These are phyloP conservation scores for Colletotrichum abscissum DNA, from an alignment of 2,329 filamentous ascomycete genomes.

Conservation along the genomic window DNA sequence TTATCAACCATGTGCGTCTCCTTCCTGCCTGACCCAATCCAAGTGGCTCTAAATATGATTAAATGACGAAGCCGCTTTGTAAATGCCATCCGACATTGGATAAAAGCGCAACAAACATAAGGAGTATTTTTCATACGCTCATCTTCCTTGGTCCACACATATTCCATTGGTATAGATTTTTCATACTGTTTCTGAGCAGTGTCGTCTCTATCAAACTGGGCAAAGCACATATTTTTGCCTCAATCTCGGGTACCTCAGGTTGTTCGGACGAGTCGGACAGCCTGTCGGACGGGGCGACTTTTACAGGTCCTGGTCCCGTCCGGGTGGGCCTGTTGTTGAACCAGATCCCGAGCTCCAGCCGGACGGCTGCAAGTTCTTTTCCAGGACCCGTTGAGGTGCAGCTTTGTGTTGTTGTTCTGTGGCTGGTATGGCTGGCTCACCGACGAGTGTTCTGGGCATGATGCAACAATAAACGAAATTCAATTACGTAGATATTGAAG, in stretches of 20 bases:
- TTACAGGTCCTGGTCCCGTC: conserved; percentile 31
- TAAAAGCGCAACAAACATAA: not conserved
- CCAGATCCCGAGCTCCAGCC: conserved; percentile 33
- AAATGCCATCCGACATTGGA: not conserved
- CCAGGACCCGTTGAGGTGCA: conserved; percentile 23
- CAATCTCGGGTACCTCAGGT: not conserved
- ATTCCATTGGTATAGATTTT: too few species aligned
- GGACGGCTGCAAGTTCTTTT: conserved; percentile 18
- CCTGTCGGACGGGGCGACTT: conserved; percentile 30
- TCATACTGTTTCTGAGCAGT: too few species aligned
- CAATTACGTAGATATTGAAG: conserved; percentile 3
- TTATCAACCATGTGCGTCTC: not conserved
- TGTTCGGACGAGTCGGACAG: conserved; percentile 32
- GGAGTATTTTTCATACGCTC: not conserved
- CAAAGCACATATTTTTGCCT: conserved; percentile 17
- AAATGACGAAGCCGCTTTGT: not conserved
- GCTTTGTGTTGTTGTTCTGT: conserved; percentile 8
- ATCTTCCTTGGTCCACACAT: not conserved
- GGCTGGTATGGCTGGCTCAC: conserved; percentile 11
- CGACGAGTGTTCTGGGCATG: not conserved
- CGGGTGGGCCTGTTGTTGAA: conserved; percentile 20
- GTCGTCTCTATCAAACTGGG: not conserved
- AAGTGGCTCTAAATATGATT: not conserved
- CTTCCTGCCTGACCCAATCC: not conserved
- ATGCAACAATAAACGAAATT: not conserved